Base-by-base conservation (phyloP, 202 grass and related monocot species). In the Bolboschoenoplectus hybrid region DNA sequence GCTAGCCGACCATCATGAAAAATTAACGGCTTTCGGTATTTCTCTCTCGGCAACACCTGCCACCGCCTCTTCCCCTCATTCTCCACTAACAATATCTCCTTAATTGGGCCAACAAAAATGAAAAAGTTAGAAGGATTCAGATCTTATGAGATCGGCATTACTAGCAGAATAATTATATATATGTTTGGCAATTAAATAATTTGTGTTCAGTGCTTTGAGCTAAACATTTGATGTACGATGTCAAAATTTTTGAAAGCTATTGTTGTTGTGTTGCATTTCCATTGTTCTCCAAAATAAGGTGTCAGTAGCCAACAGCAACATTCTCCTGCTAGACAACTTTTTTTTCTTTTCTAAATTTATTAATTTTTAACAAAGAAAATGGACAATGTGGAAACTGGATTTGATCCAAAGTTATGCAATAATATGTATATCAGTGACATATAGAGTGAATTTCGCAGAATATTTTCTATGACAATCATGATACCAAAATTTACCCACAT, bases 1-100 rank as follows among this genome's bases (percentile, higher is more conserved):
- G 92, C 91, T 1, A 97, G 88, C 1, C 92, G 81, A 68, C 92
- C 92, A 49, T 97, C 95, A 86, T 97, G 95, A 86, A 97, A 97
- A 73, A 97, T 63, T 26, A 97, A 82, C 0, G 91, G 85, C 13
- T 58, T 75, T 0, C 89, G 95, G 89, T 91, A 91, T 41, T 74
- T 66, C 1, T 40, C 9, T 8, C 75, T 87, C 0, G 69, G 70
- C 41, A 93, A 44, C 4, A 43, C 20, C 14, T 72, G 81, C 91
- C 93, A 95, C 74, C 85, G 93, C 63, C 39, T 83, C 76, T 88
- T 88, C 81, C 93, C 87, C 45, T 86, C 86, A 13, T 32, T 1
- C 58, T 56, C 80, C 67, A 84, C 86, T 35, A 93, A 66, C 65
- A 92, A 91, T 16, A 89, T 16, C 67, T 93, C 91, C 91, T 95